These are phyloP conservation scores for Penicillium sp. DNA, from an alignment of 2,329 filamentous ascomycete genomes.

Conservation along the genomic window DNA sequence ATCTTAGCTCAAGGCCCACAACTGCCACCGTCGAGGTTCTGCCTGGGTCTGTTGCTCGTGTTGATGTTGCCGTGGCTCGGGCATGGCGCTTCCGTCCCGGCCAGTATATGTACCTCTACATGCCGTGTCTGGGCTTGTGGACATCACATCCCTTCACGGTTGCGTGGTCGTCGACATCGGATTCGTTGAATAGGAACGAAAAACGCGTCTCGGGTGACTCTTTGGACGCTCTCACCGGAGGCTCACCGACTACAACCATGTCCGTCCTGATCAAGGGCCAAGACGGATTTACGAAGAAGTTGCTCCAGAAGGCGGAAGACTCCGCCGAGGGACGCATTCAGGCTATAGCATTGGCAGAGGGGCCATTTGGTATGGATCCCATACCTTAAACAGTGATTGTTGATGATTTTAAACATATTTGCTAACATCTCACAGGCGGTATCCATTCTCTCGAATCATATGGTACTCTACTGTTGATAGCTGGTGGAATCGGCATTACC, in stretches of 20 bases:
- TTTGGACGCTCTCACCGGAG: constrained; percentile 28
- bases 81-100: constrained; percentile 43
- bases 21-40: constrained; percentile 56
- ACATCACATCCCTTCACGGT: constrained; percentile 47
- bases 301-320: constrained; percentile 30
- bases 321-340: constrained; percentile 28
- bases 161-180: constrained; percentile 38
- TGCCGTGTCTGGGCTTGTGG: constrained; percentile 48
- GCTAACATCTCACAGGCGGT: constrained; percentile 24
- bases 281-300: constrained; percentile 36
- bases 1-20: constrained; percentile 48
- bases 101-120: constrained; percentile 58
- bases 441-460: constrained; percentile 34
- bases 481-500: constrained; percentile 42
- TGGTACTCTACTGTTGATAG: constrained; percentile 36
- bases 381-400: neutral
- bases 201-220: constrained; percentile 35
- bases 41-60: constrained; percentile 55
- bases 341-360: constrained; percentile 34
- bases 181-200: constrained; percentile 17
- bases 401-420: neutral
- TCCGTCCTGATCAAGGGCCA: constrained; percentile 37
- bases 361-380: constrained; percentile 34
- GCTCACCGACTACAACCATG: constrained; percentile 29
- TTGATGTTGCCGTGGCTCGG: constrained; percentile 33